Evolutionary conservation across 495 filamentous ascomycete genomes (phyloP), one percentile per base, ranked within the genome.

Genomic region (Hypoxylon lenormandii): DNA sequence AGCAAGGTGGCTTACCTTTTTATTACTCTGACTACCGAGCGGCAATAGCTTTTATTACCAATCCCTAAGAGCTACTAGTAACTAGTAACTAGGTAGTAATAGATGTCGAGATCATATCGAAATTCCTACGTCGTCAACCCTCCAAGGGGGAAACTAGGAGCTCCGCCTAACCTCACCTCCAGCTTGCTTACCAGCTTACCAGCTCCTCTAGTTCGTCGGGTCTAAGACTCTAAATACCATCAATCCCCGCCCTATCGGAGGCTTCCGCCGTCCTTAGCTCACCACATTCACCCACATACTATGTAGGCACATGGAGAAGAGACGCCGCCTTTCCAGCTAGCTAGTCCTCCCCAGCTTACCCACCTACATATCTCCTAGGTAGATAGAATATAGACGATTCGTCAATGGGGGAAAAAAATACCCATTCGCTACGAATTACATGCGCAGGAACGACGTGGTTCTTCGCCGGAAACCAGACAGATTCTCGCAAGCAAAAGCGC

Each of bases 221-320:
- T 62, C 46, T 49, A 54, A 60, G 63, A 63, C 50, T 46, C 46
- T 52, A 47, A 46, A 64, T 65, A 21, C 51, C 48, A 21, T 54
- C 15, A 30, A 46, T n/a, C 61, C 67, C 67, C 67, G 54, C 68
- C 48, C 68, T 66, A 59, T 66, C 62, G 68, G 68, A 63, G 51
- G 57, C 62, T 71, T 71, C 62, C 68, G 68, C 62, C 18, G 33
- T n/a, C 56, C 11, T 56, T 70, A 19, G 19, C 40, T 45, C 43
- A 53, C 40, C 40, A 37, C 26, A 48, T 56, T 28, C 33, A 26
- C 23, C 30, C 30, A 33, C 16, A 45, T 18, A 16, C n/a, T n/a
- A n/a, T n/a, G n/a, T n/a, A 13, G 16, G 42, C 15, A 19, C 42
- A 18, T 43, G 40, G 40, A 45, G 15, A 57, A 50, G 43, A n/a